Base-by-base conservation (phyloP, 139 green algal species). In the Tetraselmis chui region DNA sequence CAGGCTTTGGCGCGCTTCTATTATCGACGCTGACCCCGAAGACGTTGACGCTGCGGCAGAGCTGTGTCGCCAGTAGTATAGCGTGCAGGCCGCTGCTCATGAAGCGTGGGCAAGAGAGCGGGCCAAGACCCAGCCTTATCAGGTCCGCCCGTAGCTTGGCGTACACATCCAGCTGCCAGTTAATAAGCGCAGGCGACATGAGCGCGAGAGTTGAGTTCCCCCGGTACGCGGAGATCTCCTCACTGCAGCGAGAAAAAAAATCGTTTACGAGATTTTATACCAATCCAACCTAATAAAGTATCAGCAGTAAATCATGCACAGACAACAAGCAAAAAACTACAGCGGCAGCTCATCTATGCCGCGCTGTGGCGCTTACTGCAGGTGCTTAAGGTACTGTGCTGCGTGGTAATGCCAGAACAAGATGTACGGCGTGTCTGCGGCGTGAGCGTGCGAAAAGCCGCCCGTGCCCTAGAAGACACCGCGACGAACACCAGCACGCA, bases 91-190 rank as follows among this genome's bases (percentile, higher is more conserved):
- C 77, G 28, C 29, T 59, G 28, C 32, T 80, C 29, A 80, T 80
- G 77, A 59, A 59, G 77, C 32, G 77, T 5, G 77, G 77, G 29
- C 77, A 80, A 31, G 31, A 32, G 28, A 80, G 32, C 23, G 77
- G 77, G 28, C 77, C 77, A 27, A 80, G 29, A 2, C 77, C 77
- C 29, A 80, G 77, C 23, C 77, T 2, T 23, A 80, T 29, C 23
- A 80, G 26, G 29, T 80, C 77, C n/a, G 29, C 24, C 28, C 77
- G 28, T 29, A 80, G 77, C 28, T 31, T 32, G 2, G 28, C 31
- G 77, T 80, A 80, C 28, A 80, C 77, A 23, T 80, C 32, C 28
- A 80, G 29, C 77, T 80, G 77, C 77, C 77, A 80, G 29, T 80
- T 80, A 29, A 80, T 18, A 5, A 67, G 18, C 11, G 45, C 45